Base-by-base conservation (phyloP, 2,329 filamentous ascomycete genomes). In the Keithomyces neogunnii region DNA sequence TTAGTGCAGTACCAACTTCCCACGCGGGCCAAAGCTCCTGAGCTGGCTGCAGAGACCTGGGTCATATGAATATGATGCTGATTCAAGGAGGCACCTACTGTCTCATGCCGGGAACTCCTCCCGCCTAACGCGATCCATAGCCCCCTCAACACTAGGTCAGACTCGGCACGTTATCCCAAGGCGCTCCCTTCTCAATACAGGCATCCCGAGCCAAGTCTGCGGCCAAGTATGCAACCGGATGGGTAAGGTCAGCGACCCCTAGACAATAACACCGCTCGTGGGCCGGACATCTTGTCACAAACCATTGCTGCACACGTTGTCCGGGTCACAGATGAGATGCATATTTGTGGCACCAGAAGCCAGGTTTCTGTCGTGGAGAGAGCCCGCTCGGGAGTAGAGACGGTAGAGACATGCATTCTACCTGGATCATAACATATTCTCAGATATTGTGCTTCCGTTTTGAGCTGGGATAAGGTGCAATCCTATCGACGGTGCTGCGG, bases 141-240 rank as follows among this genome's bases (percentile, higher is more conserved):
- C 19, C 19, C 19, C 19, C 19, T 19, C 10, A 32, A 31, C 7
- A 32, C 40, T 40, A 26, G 19, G 28, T 26, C 38, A 40, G 36
- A 36, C n/a, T 40, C 28, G 39, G 39, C 36, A 32, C 42, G 30
- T 48, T 47, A 19, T 42, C 45, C 13, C 11, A 10, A n/a, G 28
- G 19, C 26, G 9, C 8, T 30, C 29, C 40, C 30, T n/a, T 45
- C 32, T 30, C 35, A 28, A 52, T 45, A 49, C 46, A 52, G 29
- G 33, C 42, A 49, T 52, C 43, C 11, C 40, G 10, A 30, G 13
- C 50, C 35, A 52, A 40, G 33, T 13, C 44, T 52, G 46, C 46
- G 46, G 50, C 50, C 50, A 45, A n/a, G 49, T 19, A 52, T 49
- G 46, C 39, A 45, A 33, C 50, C 50, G 33, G 35, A 52, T 40